A percentile compares a stretch with the other conserved stretches of the same genome.
Evolutionary conservation across 148 eudicot genomes (phyloP).

Genomic region (Fagopyrum homotropicum): DNA sequence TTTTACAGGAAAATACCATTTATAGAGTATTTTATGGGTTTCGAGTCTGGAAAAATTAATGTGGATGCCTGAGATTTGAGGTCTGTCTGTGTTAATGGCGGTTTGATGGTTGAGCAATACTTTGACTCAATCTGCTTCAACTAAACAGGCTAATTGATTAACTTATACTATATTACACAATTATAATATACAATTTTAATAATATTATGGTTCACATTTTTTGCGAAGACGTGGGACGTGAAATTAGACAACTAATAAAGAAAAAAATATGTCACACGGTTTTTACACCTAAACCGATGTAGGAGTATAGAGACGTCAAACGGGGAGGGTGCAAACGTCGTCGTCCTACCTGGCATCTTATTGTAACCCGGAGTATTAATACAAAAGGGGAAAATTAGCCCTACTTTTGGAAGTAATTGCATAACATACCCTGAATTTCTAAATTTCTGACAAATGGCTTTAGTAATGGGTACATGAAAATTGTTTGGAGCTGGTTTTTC

Average conservation of each 20-base stretch:
- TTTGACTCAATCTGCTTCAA: slow-evolving; percentile 4
- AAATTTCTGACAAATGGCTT: no score
- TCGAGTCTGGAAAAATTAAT: background rate
- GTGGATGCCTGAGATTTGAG: background rate
- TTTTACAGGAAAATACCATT: background rate
- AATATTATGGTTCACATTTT: background rate
- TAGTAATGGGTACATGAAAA: no score
- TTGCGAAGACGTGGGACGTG: slow-evolving; percentile 12
- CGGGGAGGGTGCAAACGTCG: no score
- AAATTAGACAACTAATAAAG: slow-evolving; percentile 3
- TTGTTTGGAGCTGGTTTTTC: no score
- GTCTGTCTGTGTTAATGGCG: background rate
- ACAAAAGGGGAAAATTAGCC: no score
- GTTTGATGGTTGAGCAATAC: slow-evolving; percentile 11
- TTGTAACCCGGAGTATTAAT: no score
- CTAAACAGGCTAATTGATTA: background rate
- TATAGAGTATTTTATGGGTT: background rate
- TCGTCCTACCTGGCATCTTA: no score
- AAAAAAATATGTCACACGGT: background rate
- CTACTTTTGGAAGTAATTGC: no score
- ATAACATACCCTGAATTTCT: no score
- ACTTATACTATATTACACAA: no score
- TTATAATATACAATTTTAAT: background rate
- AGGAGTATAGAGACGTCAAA: no score
- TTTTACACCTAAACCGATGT: background rate